A percentile compares a stretch with the other conserved stretches of the same genome.
These are phyloP conservation scores for Carallia brachiata DNA, from an alignment of 345 rosid species.

Conservation along the genomic window DNA sequence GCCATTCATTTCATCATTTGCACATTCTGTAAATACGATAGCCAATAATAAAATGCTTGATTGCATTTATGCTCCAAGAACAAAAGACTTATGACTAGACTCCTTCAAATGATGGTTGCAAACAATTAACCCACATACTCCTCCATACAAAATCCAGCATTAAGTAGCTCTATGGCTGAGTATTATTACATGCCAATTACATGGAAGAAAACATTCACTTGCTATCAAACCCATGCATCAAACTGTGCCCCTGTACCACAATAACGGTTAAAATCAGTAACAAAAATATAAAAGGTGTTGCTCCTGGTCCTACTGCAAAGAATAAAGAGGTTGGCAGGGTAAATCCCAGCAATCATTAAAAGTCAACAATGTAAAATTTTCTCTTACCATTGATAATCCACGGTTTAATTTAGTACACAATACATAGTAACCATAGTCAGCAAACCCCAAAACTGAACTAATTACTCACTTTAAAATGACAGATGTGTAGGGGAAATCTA, in stretches of 20 bases:
- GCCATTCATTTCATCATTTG: no score
- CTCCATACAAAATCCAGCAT: constrained; percentile 16
- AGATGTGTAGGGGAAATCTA: no score
- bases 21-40: neutral
- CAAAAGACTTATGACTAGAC: constrained; percentile 10
- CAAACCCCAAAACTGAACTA: no score
- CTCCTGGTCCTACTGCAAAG: neutral
- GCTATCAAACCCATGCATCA: neutral
- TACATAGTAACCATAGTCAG: no score
- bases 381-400: no score
- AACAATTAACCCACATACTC: constrained; percentile 8
- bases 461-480: no score
- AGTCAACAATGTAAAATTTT: no score
- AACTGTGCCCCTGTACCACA: constrained; percentile 18
- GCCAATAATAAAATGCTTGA: neutral
- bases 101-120: constrained; percentile 7
- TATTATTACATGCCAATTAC: constrained; percentile 19
- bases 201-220: neutral
- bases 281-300: neutral
- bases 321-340: neutral
- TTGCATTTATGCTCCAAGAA: constrained; percentile 4
- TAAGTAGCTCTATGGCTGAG: constrained; percentile 11
- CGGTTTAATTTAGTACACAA: no score
- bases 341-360: neutral
- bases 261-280: constrained; percentile 1